Evolutionary conservation across 1,284 basidiomycete species (phyloP).

Genomic region (Rhodotorula sp.): DNA sequence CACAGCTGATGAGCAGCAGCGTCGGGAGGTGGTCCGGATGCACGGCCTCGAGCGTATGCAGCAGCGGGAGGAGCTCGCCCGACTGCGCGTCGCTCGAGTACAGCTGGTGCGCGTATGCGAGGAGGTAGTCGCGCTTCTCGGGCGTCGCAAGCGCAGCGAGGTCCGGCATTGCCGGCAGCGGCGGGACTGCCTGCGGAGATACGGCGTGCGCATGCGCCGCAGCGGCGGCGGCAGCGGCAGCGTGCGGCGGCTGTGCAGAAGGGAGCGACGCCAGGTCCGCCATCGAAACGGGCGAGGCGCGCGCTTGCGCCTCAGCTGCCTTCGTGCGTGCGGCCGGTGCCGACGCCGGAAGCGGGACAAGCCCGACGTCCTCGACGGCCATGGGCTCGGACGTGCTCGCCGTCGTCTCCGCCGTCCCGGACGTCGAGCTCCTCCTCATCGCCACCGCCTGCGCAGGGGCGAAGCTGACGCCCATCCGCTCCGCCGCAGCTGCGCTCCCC

Average conservation of each 20-base stretch:
- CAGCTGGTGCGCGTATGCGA: conserved; percentile 40
- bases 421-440: background rate
- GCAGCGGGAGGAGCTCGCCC: conserved; percentile 47
- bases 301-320: background rate
- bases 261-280: conserved; percentile 3
- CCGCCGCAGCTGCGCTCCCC: background rate
- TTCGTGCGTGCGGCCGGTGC: background rate
- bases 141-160: conserved; percentile 25
- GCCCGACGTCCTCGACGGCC: conserved; percentile 4
- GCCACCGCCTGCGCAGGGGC: background rate
- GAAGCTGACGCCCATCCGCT: background rate
- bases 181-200: no score
- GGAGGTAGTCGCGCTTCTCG: conserved; percentile 39
- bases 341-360: background rate
- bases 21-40: conserved; percentile 52
- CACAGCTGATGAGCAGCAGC: conserved; percentile 52
- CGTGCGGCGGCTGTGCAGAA: background rate
- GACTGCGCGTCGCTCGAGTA: conserved; percentile 31
- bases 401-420: background rate
- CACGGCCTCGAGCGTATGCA: conserved; percentile 47
- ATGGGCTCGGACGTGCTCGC: conserved; percentile 2
- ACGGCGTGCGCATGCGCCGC: background rate
- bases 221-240: background rate
- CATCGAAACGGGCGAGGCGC: conserved; percentile 3
- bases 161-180: background rate